Evolutionary conservation across 148 eudicot species (phyloP).

Genomic region (Fagopyrum esculentum): DNA sequence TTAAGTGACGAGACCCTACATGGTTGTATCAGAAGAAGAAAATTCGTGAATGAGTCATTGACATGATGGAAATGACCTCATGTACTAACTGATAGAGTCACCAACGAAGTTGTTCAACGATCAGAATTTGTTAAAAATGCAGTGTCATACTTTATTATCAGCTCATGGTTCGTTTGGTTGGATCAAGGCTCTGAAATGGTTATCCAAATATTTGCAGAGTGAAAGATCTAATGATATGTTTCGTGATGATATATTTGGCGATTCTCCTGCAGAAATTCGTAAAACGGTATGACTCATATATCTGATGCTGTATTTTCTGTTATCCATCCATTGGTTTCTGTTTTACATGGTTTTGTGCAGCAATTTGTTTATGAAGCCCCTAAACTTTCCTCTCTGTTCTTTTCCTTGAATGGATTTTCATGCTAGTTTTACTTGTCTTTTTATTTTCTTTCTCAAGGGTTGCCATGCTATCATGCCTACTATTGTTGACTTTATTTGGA

Average conservation of each 20-base stretch:
- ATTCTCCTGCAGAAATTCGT: conserved; percentile 84
- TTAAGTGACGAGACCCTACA: not conserved
- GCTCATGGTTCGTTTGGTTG: not conserved
- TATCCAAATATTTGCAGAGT: conserved; percentile 42
- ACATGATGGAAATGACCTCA: not conserved
- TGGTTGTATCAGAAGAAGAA: not conserved
- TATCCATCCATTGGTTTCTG: not conserved
- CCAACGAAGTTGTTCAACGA: not conserved
- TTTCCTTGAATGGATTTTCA: not conserved
- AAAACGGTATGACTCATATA: conserved; percentile 42
- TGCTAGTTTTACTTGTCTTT: not conserved
- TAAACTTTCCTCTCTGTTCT: not conserved
- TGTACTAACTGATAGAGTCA: not conserved
- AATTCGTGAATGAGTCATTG: not conserved
- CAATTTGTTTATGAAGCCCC: not conserved
- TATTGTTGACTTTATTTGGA: no score
- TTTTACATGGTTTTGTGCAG: not conserved
- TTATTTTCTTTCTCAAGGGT: no score
- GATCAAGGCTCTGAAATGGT: not conserved
- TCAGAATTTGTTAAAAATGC: not conserved
- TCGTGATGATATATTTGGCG: conserved; percentile 90
- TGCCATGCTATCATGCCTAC: no score
- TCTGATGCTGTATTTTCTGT: not conserved
- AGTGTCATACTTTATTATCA: not conserved
- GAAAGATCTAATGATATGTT: conserved; percentile 88